Percentiles rank a stretch among this genome's conserved stretches.
Conservation (phyloP, 176 grass and related monocot genomes). For the Triticum monococcum region DNA sequence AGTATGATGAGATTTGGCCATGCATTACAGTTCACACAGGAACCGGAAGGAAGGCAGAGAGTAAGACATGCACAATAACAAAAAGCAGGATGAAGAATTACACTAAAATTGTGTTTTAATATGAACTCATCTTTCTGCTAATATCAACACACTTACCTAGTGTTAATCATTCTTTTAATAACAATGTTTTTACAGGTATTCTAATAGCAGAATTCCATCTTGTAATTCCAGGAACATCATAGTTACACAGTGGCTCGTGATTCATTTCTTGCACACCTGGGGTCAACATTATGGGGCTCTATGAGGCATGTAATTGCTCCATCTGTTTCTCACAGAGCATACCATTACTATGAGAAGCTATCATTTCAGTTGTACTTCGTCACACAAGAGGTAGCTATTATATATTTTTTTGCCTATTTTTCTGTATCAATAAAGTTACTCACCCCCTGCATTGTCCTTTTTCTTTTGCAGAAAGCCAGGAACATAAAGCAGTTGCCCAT, state of each 20-base stretch:
- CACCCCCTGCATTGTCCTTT: conserved; percentile 5
- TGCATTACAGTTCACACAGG: not conserved
- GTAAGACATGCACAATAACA: not conserved
- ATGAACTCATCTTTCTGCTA: not conserved
- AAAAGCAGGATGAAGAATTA: not conserved
- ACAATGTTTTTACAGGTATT: not conserved
- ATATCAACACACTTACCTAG: not conserved
- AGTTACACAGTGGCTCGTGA: conserved; percentile 86
- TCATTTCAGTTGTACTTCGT: conserved; percentile 96
- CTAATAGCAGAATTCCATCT: not conserved
- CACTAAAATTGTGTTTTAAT: not conserved
- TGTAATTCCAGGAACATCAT: conserved; percentile 55
- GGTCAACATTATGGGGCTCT: conserved; percentile 82
- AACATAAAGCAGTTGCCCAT: conserved; percentile 85
- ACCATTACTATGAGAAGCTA: conserved; percentile 91
- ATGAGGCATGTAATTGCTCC: conserved; percentile 96
- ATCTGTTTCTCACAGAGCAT: conserved; percentile 76
- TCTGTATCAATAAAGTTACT: not conserved
- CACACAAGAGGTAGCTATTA: conserved; percentile 65
- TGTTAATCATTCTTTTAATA: conserved; percentile 16
- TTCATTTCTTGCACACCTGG: conserved; percentile 93
- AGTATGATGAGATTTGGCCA: not conserved
- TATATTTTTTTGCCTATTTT: conserved; percentile 18
- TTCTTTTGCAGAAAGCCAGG: conserved; percentile 61
- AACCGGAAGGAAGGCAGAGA: no score